Percentiles rank a stretch among this genome's conserved stretches.
These are phyloP conservation scores for Penicillium thymicola DNA, from an alignment of 2,329 filamentous ascomycete species.

Conservation along the genomic window DNA sequence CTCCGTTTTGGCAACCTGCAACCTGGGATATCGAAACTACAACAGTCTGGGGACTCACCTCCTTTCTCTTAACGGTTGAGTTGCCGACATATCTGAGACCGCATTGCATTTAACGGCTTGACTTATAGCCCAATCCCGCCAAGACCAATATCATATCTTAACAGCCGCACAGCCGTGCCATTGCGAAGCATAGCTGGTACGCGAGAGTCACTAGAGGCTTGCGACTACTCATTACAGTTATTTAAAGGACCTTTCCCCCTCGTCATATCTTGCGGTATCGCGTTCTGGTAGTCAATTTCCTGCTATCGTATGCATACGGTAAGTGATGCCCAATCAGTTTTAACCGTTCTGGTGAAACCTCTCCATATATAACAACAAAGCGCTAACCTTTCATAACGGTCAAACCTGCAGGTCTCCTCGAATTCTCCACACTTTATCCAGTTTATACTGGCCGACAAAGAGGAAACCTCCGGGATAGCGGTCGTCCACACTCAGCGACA, in stretches of 20 bases:
- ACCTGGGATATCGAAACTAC: not conserved
- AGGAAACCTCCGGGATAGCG: constrained; percentile 9
- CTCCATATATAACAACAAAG: constrained; percentile 20
- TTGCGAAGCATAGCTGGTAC: not conserved
- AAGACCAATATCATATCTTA: not conserved
- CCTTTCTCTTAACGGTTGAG: not conserved
- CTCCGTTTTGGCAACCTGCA: not conserved
- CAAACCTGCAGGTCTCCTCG: constrained; percentile 28
- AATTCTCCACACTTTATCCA: constrained; percentile 16
- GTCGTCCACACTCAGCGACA: constrained; percentile 24
- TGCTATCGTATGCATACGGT: not conserved
- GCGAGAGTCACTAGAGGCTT: not conserved
- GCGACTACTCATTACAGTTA: too few relatives aligned
- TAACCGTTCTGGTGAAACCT: constrained; percentile 19
- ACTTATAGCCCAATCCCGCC: constrained; percentile 2
- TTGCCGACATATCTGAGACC: constrained; percentile 19
- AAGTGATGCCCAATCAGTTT: constrained; percentile 8
- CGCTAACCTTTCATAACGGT: constrained; percentile 17
- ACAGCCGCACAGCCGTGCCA: too few relatives aligned
- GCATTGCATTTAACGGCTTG: constrained; percentile 20
- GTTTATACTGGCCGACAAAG: constrained; percentile 16
- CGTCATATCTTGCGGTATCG: rapidly evolving
- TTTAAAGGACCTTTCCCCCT: not conserved
- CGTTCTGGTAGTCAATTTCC: not conserved
- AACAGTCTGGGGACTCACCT: not conserved